Conservation (phyloP, 441 rosid genomes). For the Pelargonium australe region DNA sequence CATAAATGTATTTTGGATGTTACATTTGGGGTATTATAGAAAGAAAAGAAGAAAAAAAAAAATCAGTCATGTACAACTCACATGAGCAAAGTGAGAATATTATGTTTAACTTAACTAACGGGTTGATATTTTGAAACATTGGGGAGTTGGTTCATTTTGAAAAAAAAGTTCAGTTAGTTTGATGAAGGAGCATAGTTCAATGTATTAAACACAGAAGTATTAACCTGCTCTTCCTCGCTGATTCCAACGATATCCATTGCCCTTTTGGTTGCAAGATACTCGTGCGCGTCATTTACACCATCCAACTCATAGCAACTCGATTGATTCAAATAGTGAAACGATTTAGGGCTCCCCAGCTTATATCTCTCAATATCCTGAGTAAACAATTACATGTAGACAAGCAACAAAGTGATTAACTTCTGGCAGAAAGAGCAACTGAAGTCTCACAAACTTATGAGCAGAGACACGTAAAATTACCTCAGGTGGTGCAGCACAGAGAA, state of each 20-base stretch:
- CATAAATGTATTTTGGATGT: no score
- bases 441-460: conserved; percentile 11
- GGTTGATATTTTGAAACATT: no score
- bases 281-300: conserved; percentile 85
- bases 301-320: conserved; percentile 77
- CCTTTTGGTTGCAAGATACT: conserved; percentile 95
- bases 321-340: conserved; percentile 88
- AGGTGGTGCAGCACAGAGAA: conserved; percentile 91
- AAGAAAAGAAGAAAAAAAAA: conserved; percentile 6
- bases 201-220: conserved; percentile 18
- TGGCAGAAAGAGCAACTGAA: not conserved
- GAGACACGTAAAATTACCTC: conserved; percentile 57
- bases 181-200: no score
- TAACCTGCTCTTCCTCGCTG: conserved; percentile 92
- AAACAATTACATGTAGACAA: conserved; percentile 10
- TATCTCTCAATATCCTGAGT: conserved; percentile 70
- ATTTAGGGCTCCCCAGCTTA: conserved; percentile 64
- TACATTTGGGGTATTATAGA: no score
- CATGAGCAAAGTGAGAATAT: no score
- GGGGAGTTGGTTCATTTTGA: no score
- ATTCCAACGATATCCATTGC: conserved; percentile 99
- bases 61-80: no score
- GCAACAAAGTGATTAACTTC: conserved; percentile 1
- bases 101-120: no score
- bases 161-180: no score